Base-by-base conservation (phyloP, 768 basidiomycete genomes). In the Tylopilus rubrobrunneus region DNA sequence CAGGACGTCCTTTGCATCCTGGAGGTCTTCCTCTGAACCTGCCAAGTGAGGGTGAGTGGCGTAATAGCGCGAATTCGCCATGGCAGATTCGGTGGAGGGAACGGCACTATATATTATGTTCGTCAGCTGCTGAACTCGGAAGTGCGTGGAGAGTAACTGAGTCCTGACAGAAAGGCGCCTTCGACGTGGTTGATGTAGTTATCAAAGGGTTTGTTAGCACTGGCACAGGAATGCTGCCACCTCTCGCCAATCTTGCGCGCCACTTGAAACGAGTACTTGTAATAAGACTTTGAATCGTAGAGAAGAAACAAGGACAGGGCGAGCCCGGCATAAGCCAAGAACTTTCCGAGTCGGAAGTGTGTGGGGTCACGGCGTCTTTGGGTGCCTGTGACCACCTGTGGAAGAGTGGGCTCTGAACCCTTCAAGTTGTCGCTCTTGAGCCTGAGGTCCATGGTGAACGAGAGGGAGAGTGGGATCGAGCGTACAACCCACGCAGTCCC, bases 21-120 rank as follows among this genome's bases (percentile, higher is more conserved):
- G 66, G 25, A 80, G 72, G 64, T 89, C 85, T 56, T 79, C 79
- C 4, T 69, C 55, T 21, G 84, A 83, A 9, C 87, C 87, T 4
- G 87, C 88, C 45, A 87, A 71, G 68, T 90, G 89, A 25, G 88
- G 86, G 56, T 85, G 83, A 3, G 80, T 79, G 1, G 86, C 83
- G 63, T 82, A 86, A 23, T 69, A 66, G 19, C 78, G 76, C 21
- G 86, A 86, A 6, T 80, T 74, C 28, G 73, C 74, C 2, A 84
- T 60, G 2, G 87, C 87, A 53, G 81, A 85, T 45, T 79, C 76
- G 6, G 74, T 61, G 56, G 74, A 78, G 1, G 86, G 87, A 11
- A 85, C 65, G 14, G 78, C 78, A 21, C 84, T 85, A 29, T 6
- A 46, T 34, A 34, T 8, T 15, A 49, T 12, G 31, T 41, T 39